Evolutionary conservation across 106 monocot species (phyloP).

Genomic region (Apostasia shenzhenica): DNA sequence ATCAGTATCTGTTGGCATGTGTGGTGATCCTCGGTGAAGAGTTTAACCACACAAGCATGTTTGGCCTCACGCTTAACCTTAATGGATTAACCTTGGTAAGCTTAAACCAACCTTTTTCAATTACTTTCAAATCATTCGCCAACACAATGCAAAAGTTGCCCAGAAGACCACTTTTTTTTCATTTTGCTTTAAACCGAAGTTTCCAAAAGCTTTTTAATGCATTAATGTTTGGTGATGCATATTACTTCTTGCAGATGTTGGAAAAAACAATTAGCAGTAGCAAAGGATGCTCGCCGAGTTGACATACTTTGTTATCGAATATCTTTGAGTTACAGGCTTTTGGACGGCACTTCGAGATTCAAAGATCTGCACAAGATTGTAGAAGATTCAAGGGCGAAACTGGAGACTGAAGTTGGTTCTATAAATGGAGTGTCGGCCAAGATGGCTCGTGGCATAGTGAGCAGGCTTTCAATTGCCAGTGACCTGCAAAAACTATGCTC

Average conservation of each 20-base stretch:
- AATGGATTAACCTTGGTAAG: no score
- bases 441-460: constrained; percentile 88
- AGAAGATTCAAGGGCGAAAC: constrained; percentile 52
- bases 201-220: background rate
- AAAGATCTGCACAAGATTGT: constrained; percentile 67
- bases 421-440: constrained; percentile 72
- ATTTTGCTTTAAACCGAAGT: no score
- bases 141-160: no score
- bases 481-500: constrained; percentile 80
- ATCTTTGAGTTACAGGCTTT: constrained; percentile 62
- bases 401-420: constrained; percentile 88
- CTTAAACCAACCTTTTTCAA: no score
- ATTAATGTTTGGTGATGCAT: background rate
- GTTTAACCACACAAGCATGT: no score
- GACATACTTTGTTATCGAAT: constrained; percentile 84
- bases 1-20: no score
- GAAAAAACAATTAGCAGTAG: constrained; percentile 78
- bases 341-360: constrained; percentile 67
- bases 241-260: constrained; percentile 41
- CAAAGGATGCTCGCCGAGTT: constrained; percentile 80
- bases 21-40: no score
- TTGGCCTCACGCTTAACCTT: no score
- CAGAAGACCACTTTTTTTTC: no score
- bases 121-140: no score
- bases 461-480: constrained; percentile 65